phyloP scores from a whole-genome alignment of 495 filamentous ascomycete species.

The Aspergillus sclerotioniger region DNA sequence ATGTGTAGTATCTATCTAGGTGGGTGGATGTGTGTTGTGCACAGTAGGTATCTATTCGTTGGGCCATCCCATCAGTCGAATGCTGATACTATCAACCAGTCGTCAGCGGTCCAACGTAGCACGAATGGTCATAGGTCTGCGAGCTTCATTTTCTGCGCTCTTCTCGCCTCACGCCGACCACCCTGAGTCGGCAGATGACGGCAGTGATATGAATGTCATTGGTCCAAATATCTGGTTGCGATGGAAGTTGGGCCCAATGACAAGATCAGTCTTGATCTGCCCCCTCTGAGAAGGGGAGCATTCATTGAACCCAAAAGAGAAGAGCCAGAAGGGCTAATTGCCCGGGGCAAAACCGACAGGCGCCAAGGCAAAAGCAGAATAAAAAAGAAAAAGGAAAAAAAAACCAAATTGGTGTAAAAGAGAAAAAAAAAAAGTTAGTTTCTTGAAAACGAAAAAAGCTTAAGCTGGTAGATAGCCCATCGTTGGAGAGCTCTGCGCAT shows the following conservation, averaged over 20 bases:
- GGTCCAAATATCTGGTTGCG: background rate
- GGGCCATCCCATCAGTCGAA: too few relatives aligned
- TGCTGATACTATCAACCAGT: too few relatives aligned
- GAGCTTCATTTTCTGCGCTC: background rate
- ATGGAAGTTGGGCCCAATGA: background rate
- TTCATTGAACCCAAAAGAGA: background rate
- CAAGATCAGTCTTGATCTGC: background rate
- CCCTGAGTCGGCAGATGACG: background rate
- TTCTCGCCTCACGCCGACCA: background rate
- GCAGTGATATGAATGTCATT: background rate
- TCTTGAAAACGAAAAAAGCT: background rate
- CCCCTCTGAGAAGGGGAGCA: background rate
- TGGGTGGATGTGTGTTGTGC: too few relatives aligned
- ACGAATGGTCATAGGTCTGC: background rate
- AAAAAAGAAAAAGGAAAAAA: background rate
- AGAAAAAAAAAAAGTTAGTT: background rate
- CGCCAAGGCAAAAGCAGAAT: background rate
- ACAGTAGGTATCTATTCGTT: too few relatives aligned
- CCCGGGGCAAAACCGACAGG: background rate
- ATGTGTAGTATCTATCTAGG: too few relatives aligned
- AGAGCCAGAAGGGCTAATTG: background rate
- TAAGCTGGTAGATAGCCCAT: background rate
- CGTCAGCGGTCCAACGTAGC: too few relatives aligned
- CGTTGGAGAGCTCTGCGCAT: background rate
- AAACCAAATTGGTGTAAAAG: background rate